Conservation (phyloP, 148 eudicot genomes). For the Spergularia marina region DNA sequence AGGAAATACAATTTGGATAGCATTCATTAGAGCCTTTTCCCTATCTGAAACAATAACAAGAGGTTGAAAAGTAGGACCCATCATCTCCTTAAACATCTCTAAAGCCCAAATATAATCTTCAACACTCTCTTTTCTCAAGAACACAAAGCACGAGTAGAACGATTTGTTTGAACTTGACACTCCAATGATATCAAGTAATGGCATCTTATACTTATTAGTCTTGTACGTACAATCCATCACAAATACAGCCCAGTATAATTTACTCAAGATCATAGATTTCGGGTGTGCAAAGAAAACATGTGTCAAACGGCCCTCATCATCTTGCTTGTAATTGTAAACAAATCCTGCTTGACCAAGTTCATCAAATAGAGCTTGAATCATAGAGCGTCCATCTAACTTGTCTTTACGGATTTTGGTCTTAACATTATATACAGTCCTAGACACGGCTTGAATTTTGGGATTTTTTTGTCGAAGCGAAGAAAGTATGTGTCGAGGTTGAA, state of each 20-base stretch:
- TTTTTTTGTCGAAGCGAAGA: conserved; percentile 9
- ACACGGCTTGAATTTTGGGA: conserved; percentile 1
- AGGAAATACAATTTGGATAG: conserved; percentile 1
- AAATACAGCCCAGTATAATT: neutral
- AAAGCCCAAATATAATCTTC: conserved; percentile 17
- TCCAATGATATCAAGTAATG: neutral
- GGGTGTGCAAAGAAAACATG: too few relatives aligned
- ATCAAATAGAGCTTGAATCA: conserved; percentile 11
- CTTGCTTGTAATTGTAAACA: neutral
- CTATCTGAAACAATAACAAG: neutral
- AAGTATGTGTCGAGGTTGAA: conserved; percentile 6
- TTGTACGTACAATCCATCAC: conserved; percentile 19
- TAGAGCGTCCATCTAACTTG: neutral
- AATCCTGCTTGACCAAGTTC: neutral
- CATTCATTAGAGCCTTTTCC: conserved; percentile 4
- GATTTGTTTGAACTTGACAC: neutral
- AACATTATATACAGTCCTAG: conserved; percentile 10
- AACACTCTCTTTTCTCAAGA: neutral
- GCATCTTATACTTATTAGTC: conserved; percentile 12
- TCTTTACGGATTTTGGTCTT: conserved; percentile 12
- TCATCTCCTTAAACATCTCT: neutral
- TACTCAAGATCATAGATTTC: neutral
- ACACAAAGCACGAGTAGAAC: neutral
- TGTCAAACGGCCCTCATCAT: too few relatives aligned
- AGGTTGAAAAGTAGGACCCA: neutral